Evolutionary conservation across 371 early-diverging fungal species (phyloP).

Genomic region (Cladochytrium tenue): DNA sequence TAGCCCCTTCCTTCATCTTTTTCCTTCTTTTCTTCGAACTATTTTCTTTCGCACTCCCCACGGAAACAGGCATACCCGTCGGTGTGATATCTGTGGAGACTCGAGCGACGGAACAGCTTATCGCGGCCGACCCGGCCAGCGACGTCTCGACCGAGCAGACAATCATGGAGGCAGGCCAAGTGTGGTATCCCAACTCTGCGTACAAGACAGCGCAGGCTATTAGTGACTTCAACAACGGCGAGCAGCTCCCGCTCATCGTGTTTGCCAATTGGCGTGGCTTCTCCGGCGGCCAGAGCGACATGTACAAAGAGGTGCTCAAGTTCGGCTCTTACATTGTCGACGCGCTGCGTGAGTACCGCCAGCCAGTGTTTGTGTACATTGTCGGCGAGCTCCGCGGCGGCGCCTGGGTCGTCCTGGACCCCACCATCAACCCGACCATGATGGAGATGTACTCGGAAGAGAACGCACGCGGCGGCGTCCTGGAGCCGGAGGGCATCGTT

Average conservation of each 20-base stretch:
- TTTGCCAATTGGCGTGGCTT: slow-evolving; percentile 99
- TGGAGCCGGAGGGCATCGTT: slow-evolving; percentile 98
- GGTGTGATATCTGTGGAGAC: slow-evolving; percentile 97
- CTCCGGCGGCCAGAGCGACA: slow-evolving; percentile 97
- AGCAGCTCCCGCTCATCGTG: slow-evolving; percentile 95
- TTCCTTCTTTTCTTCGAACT: slow-evolving; percentile 9
- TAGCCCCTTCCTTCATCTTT: neutral
- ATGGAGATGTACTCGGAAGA: slow-evolving; percentile 98
- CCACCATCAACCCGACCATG: slow-evolving; percentile 94
- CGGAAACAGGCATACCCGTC: slow-evolving; percentile 86
- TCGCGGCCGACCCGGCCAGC: slow-evolving; percentile 94
- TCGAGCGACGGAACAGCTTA: slow-evolving; percentile 84
- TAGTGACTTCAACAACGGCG: slow-evolving; percentile 97
- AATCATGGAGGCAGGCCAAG: slow-evolving; percentile 91
- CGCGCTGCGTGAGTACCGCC: slow-evolving; percentile 88
- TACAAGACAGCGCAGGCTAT: slow-evolving; percentile 98
- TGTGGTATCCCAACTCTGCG: slow-evolving; percentile 98
- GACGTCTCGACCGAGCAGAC: slow-evolving; percentile 85
- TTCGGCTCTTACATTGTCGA: slow-evolving; percentile 97
- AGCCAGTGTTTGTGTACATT: slow-evolving; percentile 97
- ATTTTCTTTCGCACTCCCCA: neutral
- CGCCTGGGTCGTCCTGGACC: slow-evolving; percentile 98
- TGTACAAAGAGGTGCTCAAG: slow-evolving; percentile 97
- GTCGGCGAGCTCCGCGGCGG: slow-evolving; percentile 98
- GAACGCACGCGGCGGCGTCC: slow-evolving; percentile 89